These are phyloP conservation scores for Omphalotus guepiniiformis DNA, from an alignment of 768 basidiomycete genomes.

Conservation along the genomic window DNA sequence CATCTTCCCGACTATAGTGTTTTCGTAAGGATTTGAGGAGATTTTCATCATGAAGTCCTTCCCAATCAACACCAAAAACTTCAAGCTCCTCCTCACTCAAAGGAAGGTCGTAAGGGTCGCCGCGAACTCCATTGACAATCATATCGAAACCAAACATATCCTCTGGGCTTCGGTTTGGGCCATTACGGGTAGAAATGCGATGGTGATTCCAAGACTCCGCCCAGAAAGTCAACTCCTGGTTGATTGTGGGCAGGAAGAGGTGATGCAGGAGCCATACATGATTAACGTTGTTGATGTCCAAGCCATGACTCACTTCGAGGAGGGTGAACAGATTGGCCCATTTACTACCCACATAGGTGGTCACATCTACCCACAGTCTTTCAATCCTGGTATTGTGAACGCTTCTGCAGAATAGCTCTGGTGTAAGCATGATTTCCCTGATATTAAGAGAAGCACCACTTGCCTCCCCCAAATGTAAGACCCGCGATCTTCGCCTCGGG, in stretches of 20 bases:
- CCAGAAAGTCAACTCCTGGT: slow-evolving; percentile 21
- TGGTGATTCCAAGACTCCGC: slow-evolving; percentile 23
- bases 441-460: not conserved
- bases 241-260: slow-evolving; percentile 20
- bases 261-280: slow-evolving; percentile 27
- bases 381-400: slow-evolving; percentile 26
- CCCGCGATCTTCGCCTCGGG: slow-evolving; percentile 14
- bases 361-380: slow-evolving; percentile 23
- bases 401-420: slow-evolving; percentile 3
- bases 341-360: slow-evolving; percentile 10
- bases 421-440: not conserved
- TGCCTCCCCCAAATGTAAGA: slow-evolving; percentile 25
- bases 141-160: slow-evolving; percentile 19
- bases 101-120: slow-evolving; percentile 2
- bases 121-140: slow-evolving; percentile 14
- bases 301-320: slow-evolving; percentile 10
- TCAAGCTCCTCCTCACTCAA: slow-evolving; percentile 16
- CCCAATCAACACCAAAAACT: slow-evolving; percentile 26
- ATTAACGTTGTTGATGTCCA: slow-evolving; percentile 13
- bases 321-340: not conserved
- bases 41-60: slow-evolving; percentile 17
- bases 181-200: slow-evolving; percentile 9
- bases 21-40: slow-evolving; percentile 44
- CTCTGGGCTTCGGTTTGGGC: slow-evolving; percentile 12
- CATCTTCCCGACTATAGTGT: not conserved